Conservation (phyloP, 2,329 filamentous ascomycete genomes). For the Neonectria hederae region DNA sequence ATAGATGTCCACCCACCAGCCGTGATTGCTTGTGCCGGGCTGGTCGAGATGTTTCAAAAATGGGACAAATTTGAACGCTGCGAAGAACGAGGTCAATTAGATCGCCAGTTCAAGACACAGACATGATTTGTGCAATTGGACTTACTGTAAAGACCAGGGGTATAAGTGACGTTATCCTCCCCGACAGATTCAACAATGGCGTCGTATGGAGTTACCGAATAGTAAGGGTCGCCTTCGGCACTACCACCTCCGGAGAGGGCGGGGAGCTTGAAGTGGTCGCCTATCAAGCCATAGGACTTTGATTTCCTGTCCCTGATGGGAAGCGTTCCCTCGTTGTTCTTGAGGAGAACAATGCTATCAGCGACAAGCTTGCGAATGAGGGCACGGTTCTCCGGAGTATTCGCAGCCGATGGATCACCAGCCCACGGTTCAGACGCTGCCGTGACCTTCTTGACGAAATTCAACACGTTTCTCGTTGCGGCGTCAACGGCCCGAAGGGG, state of each 20-base stretch:
- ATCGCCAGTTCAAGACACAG: no score
- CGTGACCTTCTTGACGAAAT: constrained; percentile 19
- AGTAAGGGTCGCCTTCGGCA: constrained; percentile 48
- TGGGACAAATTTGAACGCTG: constrained; percentile 12
- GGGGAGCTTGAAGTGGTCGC: constrained; percentile 52
- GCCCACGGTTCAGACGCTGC: background rate
- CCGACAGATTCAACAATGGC: constrained; percentile 41
- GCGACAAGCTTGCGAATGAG: constrained; percentile 1
- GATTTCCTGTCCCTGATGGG: constrained; percentile 19
- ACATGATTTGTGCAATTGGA: no score
- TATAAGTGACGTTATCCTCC: constrained; percentile 20
- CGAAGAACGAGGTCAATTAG: background rate
- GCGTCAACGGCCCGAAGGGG: constrained; percentile 29
- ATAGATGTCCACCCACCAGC: constrained; percentile 12
- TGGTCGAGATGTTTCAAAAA: constrained; percentile 1
- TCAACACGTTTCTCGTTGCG: constrained; percentile 36
- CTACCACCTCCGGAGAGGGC: constrained; percentile 48
- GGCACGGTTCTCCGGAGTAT: constrained; percentile 1
- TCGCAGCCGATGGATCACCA: background rate
- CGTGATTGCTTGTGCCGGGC: background rate
- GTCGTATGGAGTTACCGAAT: constrained; percentile 45
- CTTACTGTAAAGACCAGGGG: no score
- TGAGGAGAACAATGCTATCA: constrained; percentile 47
- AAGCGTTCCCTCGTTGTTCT: constrained; percentile 21
- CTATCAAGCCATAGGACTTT: constrained; percentile 49